Percentiles rank a stretch among this genome's conserved stretches.
Evolutionary conservation across 306 rosid genomes (phyloP).

Genomic region (Quercus aquifolioides): DNA sequence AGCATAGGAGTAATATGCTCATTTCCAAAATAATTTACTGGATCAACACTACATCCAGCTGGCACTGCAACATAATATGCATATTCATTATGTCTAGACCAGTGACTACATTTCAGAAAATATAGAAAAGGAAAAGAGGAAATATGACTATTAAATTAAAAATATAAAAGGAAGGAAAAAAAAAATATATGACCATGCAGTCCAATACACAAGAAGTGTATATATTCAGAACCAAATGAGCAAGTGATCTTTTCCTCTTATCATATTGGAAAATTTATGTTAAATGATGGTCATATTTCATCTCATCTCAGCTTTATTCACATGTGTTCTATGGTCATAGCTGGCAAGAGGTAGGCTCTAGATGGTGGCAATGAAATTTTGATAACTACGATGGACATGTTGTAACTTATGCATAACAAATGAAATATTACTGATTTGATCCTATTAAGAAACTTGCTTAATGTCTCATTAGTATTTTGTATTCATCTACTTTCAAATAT

Average conservation of each 20-base stretch:
- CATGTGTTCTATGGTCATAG: background rate
- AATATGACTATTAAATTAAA: background rate
- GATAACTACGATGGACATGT: background rate
- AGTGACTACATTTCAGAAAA: constrained; percentile 12
- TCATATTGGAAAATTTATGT: background rate
- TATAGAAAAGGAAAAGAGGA: background rate
- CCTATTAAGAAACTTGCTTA: background rate
- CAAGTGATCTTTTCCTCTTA: background rate
- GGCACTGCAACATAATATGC: constrained; percentile 51
- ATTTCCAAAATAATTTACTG: constrained; percentile 70
- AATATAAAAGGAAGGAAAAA: background rate
- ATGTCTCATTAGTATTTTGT: background rate
- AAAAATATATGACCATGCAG: background rate
- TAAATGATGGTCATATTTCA: background rate
- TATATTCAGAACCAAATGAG: background rate
- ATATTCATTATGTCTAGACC: constrained; percentile 14
- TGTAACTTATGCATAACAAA: background rate
- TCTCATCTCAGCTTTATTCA: background rate
- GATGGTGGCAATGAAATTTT: background rate
- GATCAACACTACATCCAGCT: constrained; percentile 71
- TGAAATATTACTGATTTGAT: background rate
- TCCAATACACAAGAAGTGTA: background rate
- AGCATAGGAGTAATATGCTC: constrained; percentile 61
- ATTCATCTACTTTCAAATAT: background rate
- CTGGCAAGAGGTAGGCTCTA: background rate